Evolutionary conservation across 2,329 filamentous ascomycete genomes (phyloP), one percentile per base, ranked within the genome.

Genomic region (Elsinoe batatas): DNA sequence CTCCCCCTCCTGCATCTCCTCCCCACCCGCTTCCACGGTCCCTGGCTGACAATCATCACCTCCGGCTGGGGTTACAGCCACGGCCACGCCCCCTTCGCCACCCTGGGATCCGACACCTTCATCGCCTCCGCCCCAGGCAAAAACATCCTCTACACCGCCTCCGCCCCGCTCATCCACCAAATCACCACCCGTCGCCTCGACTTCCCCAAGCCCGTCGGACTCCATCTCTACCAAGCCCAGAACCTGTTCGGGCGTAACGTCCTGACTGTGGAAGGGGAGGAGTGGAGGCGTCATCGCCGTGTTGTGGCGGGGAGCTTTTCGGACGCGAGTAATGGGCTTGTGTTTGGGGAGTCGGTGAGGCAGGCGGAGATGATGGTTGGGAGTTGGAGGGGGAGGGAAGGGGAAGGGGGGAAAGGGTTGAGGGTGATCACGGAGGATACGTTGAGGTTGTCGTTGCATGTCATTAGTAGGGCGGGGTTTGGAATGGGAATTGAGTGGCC

Each of bases 281-380:
- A 20, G n/a, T 56, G 54, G 54, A 46, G 49, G 15, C 37, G 35
- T 11, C 54, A 56, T 32, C 44, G 54, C 8, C 51, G 51, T 13
- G 32, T 56, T 12, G 49, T 50, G 33, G 46, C 54, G 4, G 44
- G 44, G 18, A 56, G 40, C 46, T 56, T 56, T 26, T 51, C 47
- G 13, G 54, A 56, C n/a, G 38, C 22, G 36, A 50, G 47, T 36
- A 56, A 50, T 18, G 47, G 33, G 13, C 40, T 43, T 5, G 54
- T 56, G 8, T 56, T 49, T 20, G 15, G 4, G 17, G 54, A 56
- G 26, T 51, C 44, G 18, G 15, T 51, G 8, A n/a, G 46, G 15
- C 54, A 56, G 42, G 46, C 46, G 6, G 32, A 26, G 10, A 37
- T 51, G n/a, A 51, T 51, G 40, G 20, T 43, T 11, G 38, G 22